These are phyloP conservation scores for Pichia paraexigua DNA, from an alignment of 805 yeast species.

Conservation along the genomic window DNA sequence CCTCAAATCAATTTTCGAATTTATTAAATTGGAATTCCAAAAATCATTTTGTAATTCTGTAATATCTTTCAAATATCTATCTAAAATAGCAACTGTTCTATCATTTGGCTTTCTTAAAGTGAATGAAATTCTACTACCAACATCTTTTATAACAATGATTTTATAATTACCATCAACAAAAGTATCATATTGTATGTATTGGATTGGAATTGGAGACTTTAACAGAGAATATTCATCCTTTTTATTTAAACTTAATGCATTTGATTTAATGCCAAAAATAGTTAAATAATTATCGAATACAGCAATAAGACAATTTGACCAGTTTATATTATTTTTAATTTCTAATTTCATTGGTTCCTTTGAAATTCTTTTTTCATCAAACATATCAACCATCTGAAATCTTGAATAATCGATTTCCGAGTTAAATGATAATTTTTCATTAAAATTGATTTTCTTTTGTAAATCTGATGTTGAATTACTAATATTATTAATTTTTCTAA, in stretches of 20 bases:
- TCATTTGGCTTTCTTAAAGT: constrained; percentile 15
- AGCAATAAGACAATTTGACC: constrained; percentile 36
- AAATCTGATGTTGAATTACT: constrained; percentile 26
- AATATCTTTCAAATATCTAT: constrained; percentile 20
- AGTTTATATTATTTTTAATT: constrained; percentile 24
- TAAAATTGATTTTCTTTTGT: constrained; percentile 25
- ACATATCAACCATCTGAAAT: constrained; percentile 27
- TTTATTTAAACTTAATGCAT: constrained; percentile 8
- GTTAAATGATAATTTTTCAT: constrained; percentile 24
- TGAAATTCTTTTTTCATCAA: constrained; percentile 20
- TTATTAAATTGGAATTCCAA: constrained; percentile 12
- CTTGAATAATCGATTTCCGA: constrained; percentile 20
- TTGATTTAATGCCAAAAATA: constrained; percentile 15
- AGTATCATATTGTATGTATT: constrained; percentile 17
- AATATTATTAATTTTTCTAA: constrained; percentile 20
- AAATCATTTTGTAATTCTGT: constrained; percentile 14
- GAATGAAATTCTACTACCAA: constrained; percentile 17
- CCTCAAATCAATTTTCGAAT: constrained; percentile 7
- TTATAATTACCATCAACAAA: constrained; percentile 14
- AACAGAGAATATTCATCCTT: constrained; percentile 17
- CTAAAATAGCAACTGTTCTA: constrained; percentile 18
- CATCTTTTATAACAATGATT: constrained; percentile 18
- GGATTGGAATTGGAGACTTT: constrained; percentile 24
- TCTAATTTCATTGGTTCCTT: constrained; percentile 20
- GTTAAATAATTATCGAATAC: constrained; percentile 31